phyloP scores from a whole-genome alignment of 169 alveolate species.

The Perkinsus olseni region DNA sequence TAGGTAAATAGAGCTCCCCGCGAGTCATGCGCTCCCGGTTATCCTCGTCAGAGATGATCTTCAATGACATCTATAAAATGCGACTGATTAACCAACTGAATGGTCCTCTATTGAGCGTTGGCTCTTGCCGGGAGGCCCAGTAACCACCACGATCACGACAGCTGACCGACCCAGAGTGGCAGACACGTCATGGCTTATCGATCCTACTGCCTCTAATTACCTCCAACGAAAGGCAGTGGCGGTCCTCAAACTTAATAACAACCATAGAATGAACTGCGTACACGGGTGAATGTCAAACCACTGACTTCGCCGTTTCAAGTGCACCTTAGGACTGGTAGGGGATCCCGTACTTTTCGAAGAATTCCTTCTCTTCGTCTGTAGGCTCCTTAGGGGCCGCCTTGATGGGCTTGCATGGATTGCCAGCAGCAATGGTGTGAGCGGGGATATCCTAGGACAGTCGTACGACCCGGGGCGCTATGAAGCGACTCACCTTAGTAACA shows the following conservation, averaged over 20 bases:
- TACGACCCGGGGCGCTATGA: too few species aligned
- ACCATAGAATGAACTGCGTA: too few species aligned
- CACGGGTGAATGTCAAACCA: background rate
- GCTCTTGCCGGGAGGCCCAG: too few species aligned
- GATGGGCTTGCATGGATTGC: constrained; percentile 25
- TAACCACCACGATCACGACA: too few species aligned
- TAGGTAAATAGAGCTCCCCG: background rate
- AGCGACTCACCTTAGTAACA: constrained; percentile 16
- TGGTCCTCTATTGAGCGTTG: too few species aligned
- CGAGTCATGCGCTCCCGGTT: background rate
- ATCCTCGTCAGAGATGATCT: background rate
- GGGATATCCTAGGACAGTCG: constrained; percentile 21
- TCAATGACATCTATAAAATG: background rate
- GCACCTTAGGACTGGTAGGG: background rate
- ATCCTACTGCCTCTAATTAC: too few species aligned
- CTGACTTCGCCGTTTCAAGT: too few species aligned
- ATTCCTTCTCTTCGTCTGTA: background rate
- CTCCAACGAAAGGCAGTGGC: too few species aligned
- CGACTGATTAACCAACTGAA: too few species aligned
- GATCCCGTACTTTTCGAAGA: background rate
- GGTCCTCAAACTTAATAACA: too few species aligned
- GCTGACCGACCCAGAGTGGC: too few species aligned
- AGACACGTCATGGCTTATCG: too few species aligned
- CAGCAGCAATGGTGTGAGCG: constrained; percentile 22
- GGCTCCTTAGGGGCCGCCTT: background rate